These are phyloP conservation scores for Fragaria vesca DNA, from an alignment of 306 rosid genomes.

Conservation along the genomic window DNA sequence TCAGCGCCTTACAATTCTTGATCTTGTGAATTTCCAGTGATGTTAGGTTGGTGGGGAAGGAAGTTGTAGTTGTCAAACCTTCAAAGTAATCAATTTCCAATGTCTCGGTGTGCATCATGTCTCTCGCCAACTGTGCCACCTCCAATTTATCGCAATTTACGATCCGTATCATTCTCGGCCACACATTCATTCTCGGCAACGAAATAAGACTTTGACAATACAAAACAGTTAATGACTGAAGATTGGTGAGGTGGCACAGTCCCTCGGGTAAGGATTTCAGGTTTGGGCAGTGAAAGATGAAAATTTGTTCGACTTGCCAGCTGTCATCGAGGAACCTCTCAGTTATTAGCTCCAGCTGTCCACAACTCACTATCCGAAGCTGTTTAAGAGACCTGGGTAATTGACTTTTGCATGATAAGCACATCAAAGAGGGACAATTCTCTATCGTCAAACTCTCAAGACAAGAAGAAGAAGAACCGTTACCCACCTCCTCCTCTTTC, in stretches of 20 bases:
- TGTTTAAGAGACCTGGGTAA: background rate
- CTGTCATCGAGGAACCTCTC: background rate
- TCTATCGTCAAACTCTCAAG: background rate
- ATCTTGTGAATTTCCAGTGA: background rate
- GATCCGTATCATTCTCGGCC: background rate
- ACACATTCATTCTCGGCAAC: background rate
- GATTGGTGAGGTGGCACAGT: background rate
- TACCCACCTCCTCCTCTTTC: background rate
- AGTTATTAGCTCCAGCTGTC: constrained; percentile 17
- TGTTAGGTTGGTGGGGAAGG: constrained; percentile 25
- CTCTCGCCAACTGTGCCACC: background rate
- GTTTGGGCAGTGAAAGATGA: constrained; percentile 7
- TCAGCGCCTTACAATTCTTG: constrained; percentile 2
- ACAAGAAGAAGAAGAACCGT: background rate
- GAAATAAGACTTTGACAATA: background rate
- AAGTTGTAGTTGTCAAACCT: background rate
- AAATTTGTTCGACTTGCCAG: constrained; percentile 5
- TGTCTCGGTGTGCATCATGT: background rate
- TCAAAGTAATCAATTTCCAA: background rate
- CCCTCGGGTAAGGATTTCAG: constrained; percentile 15
- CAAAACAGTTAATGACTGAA: background rate
- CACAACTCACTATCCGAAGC: constrained; percentile 7
- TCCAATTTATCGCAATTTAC: background rate
- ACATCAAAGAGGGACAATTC: constrained; percentile 20
- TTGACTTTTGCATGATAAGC: background rate